Conservation (phyloP, 345 rosid genomes). For the Syzygium oleosum region DNA sequence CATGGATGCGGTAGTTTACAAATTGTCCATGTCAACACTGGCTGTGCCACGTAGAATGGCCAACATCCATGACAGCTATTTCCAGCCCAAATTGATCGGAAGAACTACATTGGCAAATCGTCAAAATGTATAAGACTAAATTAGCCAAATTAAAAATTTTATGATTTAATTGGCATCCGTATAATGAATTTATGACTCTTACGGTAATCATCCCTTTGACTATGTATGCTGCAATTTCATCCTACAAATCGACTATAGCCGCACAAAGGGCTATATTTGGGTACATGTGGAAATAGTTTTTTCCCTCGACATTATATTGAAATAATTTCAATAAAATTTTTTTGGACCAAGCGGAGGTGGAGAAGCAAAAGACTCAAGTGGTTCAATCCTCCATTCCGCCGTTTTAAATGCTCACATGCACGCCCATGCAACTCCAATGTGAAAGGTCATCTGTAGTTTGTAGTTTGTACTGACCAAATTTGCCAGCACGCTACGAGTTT, state of each 20-base stretch:
- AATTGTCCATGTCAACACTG: no score
- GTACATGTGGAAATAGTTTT: neutral
- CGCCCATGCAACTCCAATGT: neutral
- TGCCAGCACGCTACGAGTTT: neutral
- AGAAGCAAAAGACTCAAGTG: neutral
- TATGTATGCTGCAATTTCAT: neutral
- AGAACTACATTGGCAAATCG: neutral
- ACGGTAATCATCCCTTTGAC: neutral
- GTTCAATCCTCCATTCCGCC: neutral
- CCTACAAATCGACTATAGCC: neutral
- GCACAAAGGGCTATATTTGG: neutral
- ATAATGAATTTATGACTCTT: fast-evolving
- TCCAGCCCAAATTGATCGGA: fast-evolving
- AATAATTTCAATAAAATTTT: neutral
- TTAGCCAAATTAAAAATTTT: neutral
- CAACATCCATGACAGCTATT: no score
- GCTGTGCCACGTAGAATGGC: fast-evolving
- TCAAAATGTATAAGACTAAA: neutral
- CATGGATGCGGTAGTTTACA: neutral
- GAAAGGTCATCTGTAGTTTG: neutral
- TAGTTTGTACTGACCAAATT: neutral
- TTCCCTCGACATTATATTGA: neutral
- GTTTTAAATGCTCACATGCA: neutral
- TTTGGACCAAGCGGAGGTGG: neutral
- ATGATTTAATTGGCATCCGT: fast-evolving